phyloP scores from a whole-genome alignment of 768 basidiomycete genomes.

The Leccinum uliginosum region DNA sequence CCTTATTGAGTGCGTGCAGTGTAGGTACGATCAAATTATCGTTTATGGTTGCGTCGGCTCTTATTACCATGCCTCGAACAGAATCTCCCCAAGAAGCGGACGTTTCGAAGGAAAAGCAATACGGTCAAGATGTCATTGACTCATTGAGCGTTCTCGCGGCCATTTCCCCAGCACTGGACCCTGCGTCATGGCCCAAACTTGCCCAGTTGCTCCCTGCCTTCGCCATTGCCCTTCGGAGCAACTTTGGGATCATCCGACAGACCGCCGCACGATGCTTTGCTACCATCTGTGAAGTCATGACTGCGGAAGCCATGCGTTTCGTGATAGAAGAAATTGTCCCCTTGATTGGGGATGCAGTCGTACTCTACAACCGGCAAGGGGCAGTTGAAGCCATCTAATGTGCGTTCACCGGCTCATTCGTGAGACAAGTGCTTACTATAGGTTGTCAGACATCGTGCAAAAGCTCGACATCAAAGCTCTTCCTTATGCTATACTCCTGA shows the following conservation, averaged over 20 bases:
- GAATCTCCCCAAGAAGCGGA: slow-evolving; percentile 60
- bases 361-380: slow-evolving; percentile 78
- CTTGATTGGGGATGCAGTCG: slow-evolving; percentile 71
- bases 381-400: slow-evolving; percentile 70
- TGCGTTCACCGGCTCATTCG: neutral
- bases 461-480: slow-evolving; percentile 89
- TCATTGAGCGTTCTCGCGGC: slow-evolving; percentile 86
- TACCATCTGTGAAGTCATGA: slow-evolving; percentile 82
- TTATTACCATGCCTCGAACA: slow-evolving; percentile 22
- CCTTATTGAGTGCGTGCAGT: slow-evolving; percentile 63
- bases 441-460: slow-evolving; percentile 78
- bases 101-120: slow-evolving; percentile 59
- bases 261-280: slow-evolving; percentile 84
- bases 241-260: slow-evolving; percentile 86
- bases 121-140: slow-evolving; percentile 89
- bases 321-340: slow-evolving; percentile 87
- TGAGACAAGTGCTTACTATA: slow-evolving; percentile 7
- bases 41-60: neutral
- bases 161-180: slow-evolving; percentile 70
- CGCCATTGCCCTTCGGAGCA: slow-evolving; percentile 70
- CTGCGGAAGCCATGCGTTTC: slow-evolving; percentile 78
- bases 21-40: slow-evolving; percentile 45
- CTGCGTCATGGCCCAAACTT: slow-evolving; percentile 65
- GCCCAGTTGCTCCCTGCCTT: slow-evolving; percentile 72
- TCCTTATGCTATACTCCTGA: slow-evolving; percentile 94